These are phyloP conservation scores for Cruciata laevipes DNA, from an alignment of 257 asterid species.

Conservation along the genomic window DNA sequence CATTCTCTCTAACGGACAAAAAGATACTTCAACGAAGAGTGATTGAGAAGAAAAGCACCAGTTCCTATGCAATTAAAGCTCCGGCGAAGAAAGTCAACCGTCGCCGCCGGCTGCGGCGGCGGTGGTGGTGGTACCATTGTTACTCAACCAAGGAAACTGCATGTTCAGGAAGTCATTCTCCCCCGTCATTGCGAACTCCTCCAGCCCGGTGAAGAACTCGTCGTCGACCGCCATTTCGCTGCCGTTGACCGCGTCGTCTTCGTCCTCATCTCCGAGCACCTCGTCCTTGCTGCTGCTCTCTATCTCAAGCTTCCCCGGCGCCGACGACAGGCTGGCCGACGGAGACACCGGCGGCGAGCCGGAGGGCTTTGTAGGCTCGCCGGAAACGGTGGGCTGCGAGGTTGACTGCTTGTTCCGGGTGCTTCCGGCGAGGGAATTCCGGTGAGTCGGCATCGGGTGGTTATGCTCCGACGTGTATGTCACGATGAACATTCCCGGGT, in stretches of 20 bases:
- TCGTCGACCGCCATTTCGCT: constrained; percentile 25
- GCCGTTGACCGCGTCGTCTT: constrained; percentile 27
- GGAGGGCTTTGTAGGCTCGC: constrained; percentile 33
- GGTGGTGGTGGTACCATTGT: constrained; percentile 31
- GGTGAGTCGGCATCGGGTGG: constrained; percentile 92
- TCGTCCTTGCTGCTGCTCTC: constrained; percentile 39
- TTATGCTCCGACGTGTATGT: constrained; percentile 88
- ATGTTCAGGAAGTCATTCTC: not conserved
- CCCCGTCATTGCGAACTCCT: constrained; percentile 41
- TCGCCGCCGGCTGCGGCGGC: constrained; percentile 49
- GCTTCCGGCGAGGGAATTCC: constrained; percentile 86
- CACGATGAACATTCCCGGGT: constrained; percentile 82
- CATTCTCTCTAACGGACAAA: constrained; percentile 32
- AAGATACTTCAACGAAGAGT: constrained; percentile 46
- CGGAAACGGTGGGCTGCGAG: constrained; percentile 23
- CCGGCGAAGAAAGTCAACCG: constrained; percentile 33
- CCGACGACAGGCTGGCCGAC: constrained; percentile 28
- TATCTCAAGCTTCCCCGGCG: constrained; percentile 38
- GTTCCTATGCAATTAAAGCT: not conserved
- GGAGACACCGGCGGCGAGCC: constrained; percentile 41
- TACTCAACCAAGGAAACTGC: constrained; percentile 49
- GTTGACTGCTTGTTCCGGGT: constrained; percentile 52
- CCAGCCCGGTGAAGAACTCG: constrained; percentile 75
- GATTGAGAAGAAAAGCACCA: constrained; percentile 55
- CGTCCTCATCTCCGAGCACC: constrained; percentile 30